A percentile compares a stretch with the other conserved stretches of the same genome.
Evolutionary conservation across 2,329 filamentous ascomycete genomes (phyloP).

Genomic region (Penicillium janthinellum): DNA sequence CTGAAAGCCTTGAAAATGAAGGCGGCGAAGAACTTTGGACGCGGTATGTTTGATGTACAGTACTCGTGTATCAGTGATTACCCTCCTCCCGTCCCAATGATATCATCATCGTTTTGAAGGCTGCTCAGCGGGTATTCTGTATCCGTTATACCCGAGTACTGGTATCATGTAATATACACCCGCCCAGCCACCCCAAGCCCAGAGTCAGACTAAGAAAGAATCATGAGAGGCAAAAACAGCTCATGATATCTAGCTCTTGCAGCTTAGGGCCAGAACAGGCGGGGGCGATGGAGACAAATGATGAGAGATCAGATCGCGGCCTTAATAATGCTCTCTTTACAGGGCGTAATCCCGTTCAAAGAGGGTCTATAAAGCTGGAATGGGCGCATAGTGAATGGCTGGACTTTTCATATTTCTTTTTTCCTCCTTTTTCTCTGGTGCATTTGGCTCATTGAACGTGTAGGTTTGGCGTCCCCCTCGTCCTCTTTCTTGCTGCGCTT

Average conservation of each 20-base stretch:
- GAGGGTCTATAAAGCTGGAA: constrained; percentile 1
- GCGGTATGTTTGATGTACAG: neutral
- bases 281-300: neutral
- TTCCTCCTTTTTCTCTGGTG: neutral
- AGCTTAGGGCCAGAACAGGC: constrained; percentile 6
- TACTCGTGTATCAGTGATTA: neutral
- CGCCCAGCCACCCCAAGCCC: neutral
- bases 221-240: constrained; percentile 2
- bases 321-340: neutral
- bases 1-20: neutral
- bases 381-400: neutral
- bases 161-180: neutral
- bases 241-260: constrained; percentile 3
- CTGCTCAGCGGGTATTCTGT: neutral
- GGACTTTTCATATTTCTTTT: neutral
- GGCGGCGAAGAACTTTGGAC: neutral
- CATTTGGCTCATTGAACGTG: neutral
- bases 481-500: neutral
- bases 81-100: neutral
- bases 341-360: neutral
- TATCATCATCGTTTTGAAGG: neutral
- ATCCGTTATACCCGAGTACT: neutral
- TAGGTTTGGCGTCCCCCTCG: neutral
- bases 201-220: neutral
- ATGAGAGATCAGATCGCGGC: constrained; percentile 9